Evolutionary conservation across 768 basidiomycete genomes (phyloP).

Genomic region (Boletus sp.): DNA sequence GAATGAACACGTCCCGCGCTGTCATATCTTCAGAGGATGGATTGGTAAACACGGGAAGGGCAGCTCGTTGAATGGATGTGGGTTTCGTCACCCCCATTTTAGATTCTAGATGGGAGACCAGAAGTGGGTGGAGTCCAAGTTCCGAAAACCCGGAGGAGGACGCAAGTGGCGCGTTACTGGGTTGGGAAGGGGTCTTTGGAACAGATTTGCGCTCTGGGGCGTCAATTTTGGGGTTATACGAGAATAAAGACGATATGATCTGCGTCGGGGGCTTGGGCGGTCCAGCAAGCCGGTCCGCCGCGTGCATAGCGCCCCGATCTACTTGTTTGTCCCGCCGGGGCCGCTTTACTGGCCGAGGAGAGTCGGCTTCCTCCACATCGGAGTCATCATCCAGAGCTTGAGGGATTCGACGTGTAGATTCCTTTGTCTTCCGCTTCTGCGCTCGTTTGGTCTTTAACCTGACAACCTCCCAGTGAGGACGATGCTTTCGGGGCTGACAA

Average conservation of each 20-base stretch:
- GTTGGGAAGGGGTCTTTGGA: slow-evolving; percentile 37
- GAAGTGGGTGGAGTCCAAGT: slow-evolving; percentile 78
- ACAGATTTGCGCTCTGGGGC: slow-evolving; percentile 30
- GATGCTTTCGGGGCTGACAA: not conserved
- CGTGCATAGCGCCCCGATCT: slow-evolving; percentile 14
- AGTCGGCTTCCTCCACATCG: slow-evolving; percentile 15
- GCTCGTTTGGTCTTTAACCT: slow-evolving; percentile 77
- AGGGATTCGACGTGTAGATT: slow-evolving; percentile 24
- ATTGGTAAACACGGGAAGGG: slow-evolving; percentile 60
- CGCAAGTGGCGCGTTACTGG: slow-evolving; percentile 81
- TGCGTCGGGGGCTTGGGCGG: slow-evolving; percentile 43
- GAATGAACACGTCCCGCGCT: slow-evolving; percentile 82
- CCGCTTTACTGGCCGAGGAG: slow-evolving; percentile 48
- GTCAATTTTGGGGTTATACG: slow-evolving; percentile 75
- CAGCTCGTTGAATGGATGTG: slow-evolving; percentile 84
- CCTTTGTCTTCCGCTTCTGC: slow-evolving; percentile 54
- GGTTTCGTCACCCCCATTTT: slow-evolving; percentile 86
- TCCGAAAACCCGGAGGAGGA: slow-evolving; percentile 78
- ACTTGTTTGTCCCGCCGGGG: slow-evolving; percentile 32
- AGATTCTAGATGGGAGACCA: slow-evolving; percentile 69
- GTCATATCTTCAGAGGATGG: slow-evolving; percentile 35
- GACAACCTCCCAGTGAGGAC: slow-evolving; percentile 1
- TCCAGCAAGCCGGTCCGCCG: slow-evolving; percentile 20
- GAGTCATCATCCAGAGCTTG: slow-evolving; percentile 19
- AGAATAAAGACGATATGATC: slow-evolving; percentile 87